Percentiles rank a stretch among this genome's conserved stretches.
phyloP scores from a whole-genome alignment of 2,329 filamentous ascomycete species.

The Neophaeococcomyces mojaviensis region DNA sequence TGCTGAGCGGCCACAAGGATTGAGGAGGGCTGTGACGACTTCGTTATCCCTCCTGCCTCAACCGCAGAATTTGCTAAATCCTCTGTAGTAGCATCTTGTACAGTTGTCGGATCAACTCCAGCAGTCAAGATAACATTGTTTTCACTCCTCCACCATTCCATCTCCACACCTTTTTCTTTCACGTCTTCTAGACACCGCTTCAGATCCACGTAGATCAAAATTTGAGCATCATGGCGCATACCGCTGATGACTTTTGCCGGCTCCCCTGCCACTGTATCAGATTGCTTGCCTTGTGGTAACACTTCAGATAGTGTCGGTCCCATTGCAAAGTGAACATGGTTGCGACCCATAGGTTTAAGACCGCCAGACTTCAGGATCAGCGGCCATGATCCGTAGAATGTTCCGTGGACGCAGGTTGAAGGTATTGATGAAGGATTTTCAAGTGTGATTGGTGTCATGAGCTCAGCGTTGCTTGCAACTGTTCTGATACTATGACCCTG shows the following conservation, averaged over 20 bases:
- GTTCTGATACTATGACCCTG: conserved; percentile 83
- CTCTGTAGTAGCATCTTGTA: not conserved
- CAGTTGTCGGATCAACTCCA: conserved; percentile 35
- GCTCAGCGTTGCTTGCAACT: conserved; percentile 55
- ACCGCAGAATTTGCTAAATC: not conserved
- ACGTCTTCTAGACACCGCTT: conserved; percentile 50
- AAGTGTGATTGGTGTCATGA: conserved; percentile 62
- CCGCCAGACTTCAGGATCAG: conserved; percentile 69
- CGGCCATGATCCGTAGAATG: conserved; percentile 73
- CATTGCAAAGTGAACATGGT: conserved; percentile 82
- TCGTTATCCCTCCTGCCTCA: conserved; percentile 2
- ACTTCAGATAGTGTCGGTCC: conserved; percentile 51
- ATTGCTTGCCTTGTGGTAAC: conserved; percentile 22
- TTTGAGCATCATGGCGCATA: conserved; percentile 69
- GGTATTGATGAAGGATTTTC: conserved; percentile 48
- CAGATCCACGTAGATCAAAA: conserved; percentile 72
- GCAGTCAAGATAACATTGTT: conserved; percentile 64
- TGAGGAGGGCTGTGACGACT: conserved; percentile 29
- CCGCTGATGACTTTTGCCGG: conserved; percentile 58
- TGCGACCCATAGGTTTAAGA: conserved; percentile 70
- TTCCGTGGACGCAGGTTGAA: conserved; percentile 71
- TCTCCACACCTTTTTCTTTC: conserved; percentile 35
- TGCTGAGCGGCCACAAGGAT: not conserved
- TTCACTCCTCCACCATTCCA: conserved; percentile 71
- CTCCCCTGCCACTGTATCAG: conserved; percentile 9